Evolutionary conservation across 2,329 filamentous ascomycete species (phyloP).

Genomic region (Beauveria asiatica): DNA sequence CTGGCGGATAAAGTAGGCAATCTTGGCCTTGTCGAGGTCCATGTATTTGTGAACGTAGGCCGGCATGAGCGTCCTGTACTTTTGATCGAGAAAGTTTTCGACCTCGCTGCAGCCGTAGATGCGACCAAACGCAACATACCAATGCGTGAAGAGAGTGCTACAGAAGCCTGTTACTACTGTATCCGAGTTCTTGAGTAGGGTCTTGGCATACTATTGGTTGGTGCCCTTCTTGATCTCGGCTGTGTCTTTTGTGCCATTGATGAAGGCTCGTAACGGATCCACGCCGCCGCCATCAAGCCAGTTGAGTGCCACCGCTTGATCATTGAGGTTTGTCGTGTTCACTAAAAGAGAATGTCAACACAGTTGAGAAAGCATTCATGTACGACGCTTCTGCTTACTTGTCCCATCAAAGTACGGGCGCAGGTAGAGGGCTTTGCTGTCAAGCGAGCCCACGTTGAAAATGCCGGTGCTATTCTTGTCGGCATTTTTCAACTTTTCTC

Average conservation of each 20-base stretch:
- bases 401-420: slow-evolving; percentile 24
- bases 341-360: slow-evolving; percentile 3
- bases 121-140: slow-evolving; percentile 21
- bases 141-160: slow-evolving; percentile 21
- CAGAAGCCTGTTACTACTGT: not conserved
- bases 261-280: slow-evolving; percentile 18
- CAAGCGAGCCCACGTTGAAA: slow-evolving; percentile 19
- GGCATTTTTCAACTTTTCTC: not conserved
- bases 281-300: slow-evolving; percentile 25
- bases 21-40: slow-evolving; percentile 21
- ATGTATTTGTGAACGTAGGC: slow-evolving; percentile 27
- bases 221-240: slow-evolving; percentile 17
- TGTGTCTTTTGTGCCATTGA: slow-evolving; percentile 16
- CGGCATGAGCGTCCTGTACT: slow-evolving; percentile 9
- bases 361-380: no score
- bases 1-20: slow-evolving; percentile 24
- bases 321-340: slow-evolving; percentile 22
- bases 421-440: slow-evolving; percentile 18
- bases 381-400: slow-evolving; percentile 12
- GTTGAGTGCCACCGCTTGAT: slow-evolving; percentile 18
- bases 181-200: not conserved
- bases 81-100: slow-evolving; percentile 10
- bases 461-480: slow-evolving; percentile 19
- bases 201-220: slow-evolving; percentile 20
- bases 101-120: slow-evolving; percentile 20